A percentile compares a stretch with the other conserved stretches of the same genome.
phyloP scores from a whole-genome alignment of 1,139 yeast species.

The Geotrichum bryndzae region DNA sequence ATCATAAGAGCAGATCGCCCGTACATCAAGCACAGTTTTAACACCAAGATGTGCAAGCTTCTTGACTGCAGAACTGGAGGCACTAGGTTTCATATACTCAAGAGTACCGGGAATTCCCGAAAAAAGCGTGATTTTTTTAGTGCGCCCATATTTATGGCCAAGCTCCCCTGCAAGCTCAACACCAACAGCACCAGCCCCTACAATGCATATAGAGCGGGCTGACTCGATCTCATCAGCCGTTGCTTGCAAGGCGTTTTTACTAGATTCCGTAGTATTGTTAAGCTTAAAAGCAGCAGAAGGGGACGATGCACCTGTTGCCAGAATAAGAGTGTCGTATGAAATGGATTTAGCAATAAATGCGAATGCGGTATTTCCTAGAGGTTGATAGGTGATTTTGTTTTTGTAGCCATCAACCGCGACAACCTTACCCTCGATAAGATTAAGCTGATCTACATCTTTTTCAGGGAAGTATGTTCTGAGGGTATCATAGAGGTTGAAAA shows the following conservation, averaged over 20 bases:
- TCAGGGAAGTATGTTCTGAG: background rate
- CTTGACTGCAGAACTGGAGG: background rate
- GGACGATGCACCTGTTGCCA: conserved; percentile 12
- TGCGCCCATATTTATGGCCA: conserved; percentile 20
- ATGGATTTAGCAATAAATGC: background rate
- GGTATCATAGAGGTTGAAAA: conserved; percentile 1
- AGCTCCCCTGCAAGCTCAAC: conserved; percentile 26
- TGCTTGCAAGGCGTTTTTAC: background rate
- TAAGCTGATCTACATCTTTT: background rate
- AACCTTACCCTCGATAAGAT: conserved; percentile 9
- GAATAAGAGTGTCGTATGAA: background rate
- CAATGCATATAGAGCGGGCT: conserved; percentile 21
- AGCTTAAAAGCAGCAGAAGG: conserved; percentile 11
- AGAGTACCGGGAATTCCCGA: background rate
- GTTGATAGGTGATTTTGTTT: conserved; percentile 1
- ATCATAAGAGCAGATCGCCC: conserved; percentile 2
- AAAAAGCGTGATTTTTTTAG: conserved; percentile 16
- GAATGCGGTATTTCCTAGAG: background rate
- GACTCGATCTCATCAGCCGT: background rate
- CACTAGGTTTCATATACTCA: background rate
- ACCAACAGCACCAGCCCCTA: conserved; percentile 27
- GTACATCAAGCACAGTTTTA: background rate
- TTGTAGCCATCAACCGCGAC: background rate
- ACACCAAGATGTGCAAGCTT: conserved; percentile 2
- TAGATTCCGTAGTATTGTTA: background rate